These are phyloP conservation scores for Macrolepiota dolichaula DNA, from an alignment of 768 basidiomycete species.

Conservation along the genomic window DNA sequence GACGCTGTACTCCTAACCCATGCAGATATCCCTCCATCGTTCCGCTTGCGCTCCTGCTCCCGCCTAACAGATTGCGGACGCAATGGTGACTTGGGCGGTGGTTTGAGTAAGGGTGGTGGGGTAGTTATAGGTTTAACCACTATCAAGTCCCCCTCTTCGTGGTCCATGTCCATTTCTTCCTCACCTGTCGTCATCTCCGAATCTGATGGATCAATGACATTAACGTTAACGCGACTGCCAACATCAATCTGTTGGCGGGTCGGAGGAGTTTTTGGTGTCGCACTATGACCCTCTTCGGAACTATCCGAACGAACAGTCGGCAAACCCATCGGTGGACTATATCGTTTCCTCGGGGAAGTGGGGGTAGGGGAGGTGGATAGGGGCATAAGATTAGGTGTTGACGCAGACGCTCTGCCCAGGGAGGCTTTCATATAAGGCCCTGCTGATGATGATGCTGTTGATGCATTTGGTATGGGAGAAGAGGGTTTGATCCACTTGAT, in stretches of 20 bases:
- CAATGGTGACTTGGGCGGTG: conserved; percentile 48
- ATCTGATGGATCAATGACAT: conserved; percentile 15
- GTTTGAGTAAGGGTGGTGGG: conserved; percentile 34
- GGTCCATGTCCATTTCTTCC: conserved; percentile 15
- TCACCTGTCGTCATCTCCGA: conserved; percentile 13
- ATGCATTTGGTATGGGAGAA: conserved; percentile 12
- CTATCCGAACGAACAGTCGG: conserved; percentile 55
- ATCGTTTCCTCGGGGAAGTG: conserved; percentile 40
- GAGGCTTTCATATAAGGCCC: conserved; percentile 36
- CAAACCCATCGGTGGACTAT: conserved; percentile 48
- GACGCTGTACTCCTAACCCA: conserved; percentile 27
- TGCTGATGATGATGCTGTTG: conserved; percentile 3
- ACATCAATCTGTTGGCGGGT: conserved; percentile 3
- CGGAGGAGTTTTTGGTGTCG: neutral
- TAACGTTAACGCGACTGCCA: conserved; percentile 2
- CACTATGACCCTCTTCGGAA: conserved; percentile 36
- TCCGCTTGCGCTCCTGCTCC: conserved; percentile 10
- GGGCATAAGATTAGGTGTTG: conserved; percentile 55
- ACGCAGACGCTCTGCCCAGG: conserved; percentile 47
- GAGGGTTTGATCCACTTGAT: conserved; percentile 32
- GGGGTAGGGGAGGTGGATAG: conserved; percentile 36
- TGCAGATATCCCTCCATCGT: conserved; percentile 27
- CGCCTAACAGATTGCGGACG: conserved; percentile 33
- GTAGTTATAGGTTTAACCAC: conserved; percentile 35
- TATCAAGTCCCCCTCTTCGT: conserved; percentile 16